Conservation (phyloP, 495 filamentous ascomycete species). For the Evernia prunastri region DNA sequence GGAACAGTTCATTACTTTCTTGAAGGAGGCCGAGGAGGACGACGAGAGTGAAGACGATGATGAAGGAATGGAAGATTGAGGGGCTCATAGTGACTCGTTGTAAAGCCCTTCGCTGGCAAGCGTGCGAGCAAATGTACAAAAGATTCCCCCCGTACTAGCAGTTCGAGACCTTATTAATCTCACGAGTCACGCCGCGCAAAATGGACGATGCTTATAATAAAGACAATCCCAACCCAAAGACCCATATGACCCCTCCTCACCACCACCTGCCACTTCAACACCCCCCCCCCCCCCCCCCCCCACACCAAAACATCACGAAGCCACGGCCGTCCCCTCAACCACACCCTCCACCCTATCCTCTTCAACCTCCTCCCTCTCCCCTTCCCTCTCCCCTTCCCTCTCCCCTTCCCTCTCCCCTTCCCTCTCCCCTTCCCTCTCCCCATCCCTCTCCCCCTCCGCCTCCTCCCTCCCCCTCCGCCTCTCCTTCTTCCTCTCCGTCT, state of each 20-base stretch:
- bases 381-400: conserved; percentile 26
- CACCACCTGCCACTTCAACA: too few species aligned
- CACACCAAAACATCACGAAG: conserved; percentile 5
- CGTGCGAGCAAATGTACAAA: background rate
- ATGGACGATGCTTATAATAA: too few species aligned
- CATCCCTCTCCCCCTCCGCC: conserved; percentile 13
- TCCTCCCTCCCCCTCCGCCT: conserved; percentile 35
- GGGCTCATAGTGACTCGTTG: background rate
- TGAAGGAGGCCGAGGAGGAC: conserved; percentile 77
- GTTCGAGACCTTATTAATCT: too few species aligned
- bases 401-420: conserved; percentile 29
- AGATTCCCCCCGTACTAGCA: background rate
- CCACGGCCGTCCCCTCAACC: conserved; percentile 4
- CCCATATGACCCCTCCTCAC: too few species aligned
- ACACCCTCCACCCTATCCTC: conserved; percentile 20
- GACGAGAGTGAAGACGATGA: conserved; percentile 64
- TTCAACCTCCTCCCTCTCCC: conserved; percentile 40
- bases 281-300: background rate
- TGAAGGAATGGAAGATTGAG: conserved; percentile 25
- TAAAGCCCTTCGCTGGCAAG: background rate
- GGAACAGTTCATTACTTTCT: conserved; percentile 74
- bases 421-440: conserved; percentile 40
- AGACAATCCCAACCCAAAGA: too few species aligned
- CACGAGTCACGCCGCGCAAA: conserved; percentile 7
- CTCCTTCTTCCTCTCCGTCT: conserved; percentile 26